Evolutionary conservation across 192 early-diverging fungal species (phyloP).

Genomic region (Lobulomyces angularis): DNA sequence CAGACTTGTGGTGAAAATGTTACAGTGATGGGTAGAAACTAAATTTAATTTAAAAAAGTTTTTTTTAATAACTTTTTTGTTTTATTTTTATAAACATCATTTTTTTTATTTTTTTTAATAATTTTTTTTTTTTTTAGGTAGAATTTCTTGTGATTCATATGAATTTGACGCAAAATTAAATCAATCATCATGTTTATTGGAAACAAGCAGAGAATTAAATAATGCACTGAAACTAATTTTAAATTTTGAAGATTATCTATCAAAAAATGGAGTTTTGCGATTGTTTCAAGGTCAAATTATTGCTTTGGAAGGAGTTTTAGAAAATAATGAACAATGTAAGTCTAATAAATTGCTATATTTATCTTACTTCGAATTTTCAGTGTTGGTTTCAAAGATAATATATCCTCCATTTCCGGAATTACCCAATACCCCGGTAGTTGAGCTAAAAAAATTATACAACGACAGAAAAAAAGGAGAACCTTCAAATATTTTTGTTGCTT

Average conservation of each 20-base stretch:
- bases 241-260: constrained; percentile 38
- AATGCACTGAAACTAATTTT: constrained; percentile 56
- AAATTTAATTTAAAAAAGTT: no score
- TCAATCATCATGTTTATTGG: constrained; percentile 59
- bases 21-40: no score
- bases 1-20: no score
- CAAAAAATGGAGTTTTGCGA: constrained; percentile 27
- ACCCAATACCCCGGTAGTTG: constrained; percentile 25
- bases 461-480: constrained; percentile 7
- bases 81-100: no score
- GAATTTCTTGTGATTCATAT: constrained; percentile 59
- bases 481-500: constrained; percentile 54
- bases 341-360: constrained; percentile 41
- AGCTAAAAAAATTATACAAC: constrained; percentile 28
- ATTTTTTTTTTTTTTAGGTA: constrained; percentile 54
- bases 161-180: constrained; percentile 47
- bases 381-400: constrained; percentile 18
- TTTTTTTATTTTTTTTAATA: no score
- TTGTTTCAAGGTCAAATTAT: constrained; percentile 88
- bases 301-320: constrained; percentile 55
- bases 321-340: constrained; percentile 38
- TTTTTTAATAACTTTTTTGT: no score
- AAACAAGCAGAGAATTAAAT: constrained; percentile 67
- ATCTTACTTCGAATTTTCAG: constrained; percentile 13
- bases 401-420: constrained; percentile 34